Evolutionary conservation across 805 yeast genomes (phyloP).

Genomic region (Kazachstania bromeliacearum): DNA sequence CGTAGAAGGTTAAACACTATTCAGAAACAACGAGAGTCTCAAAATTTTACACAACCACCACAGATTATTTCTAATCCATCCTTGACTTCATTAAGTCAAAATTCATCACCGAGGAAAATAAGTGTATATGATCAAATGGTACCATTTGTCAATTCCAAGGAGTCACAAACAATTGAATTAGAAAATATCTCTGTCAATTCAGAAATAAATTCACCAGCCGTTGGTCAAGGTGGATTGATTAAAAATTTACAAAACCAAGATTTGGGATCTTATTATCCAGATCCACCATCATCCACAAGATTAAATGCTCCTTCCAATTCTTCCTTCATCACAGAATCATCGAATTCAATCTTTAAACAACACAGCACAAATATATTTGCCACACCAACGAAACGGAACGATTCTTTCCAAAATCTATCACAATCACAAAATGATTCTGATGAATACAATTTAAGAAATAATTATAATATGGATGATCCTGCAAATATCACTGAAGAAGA

Average conservation of each 20-base stretch:
- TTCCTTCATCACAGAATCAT: neutral
- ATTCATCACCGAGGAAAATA: conserved; percentile 1
- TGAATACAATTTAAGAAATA: conserved; percentile 5
- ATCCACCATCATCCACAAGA: conserved; percentile 11
- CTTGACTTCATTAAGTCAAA: neutral
- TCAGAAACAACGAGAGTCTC: no score
- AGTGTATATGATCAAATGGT: conserved; percentile 9
- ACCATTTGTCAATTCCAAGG: conserved; percentile 5
- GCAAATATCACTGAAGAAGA: conserved; percentile 33
- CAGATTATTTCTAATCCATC: neutral
- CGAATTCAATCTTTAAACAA: neutral
- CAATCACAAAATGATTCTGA: neutral
- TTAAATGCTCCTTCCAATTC: neutral
- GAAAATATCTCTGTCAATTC: conserved; percentile 1
- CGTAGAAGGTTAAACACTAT: conserved; percentile 26
- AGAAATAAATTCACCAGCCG: neutral
- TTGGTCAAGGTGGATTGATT: neutral
- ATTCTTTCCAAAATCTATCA: neutral
- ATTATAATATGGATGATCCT: conserved; percentile 5
- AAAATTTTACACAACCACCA: neutral
- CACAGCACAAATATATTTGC: neutral
- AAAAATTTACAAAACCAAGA: conserved; percentile 17
- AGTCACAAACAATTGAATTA: conserved; percentile 1
- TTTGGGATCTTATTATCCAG: conserved; percentile 24
- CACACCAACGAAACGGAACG: neutral